A percentile compares a stretch with the other conserved stretches of the same genome.
Conservation (phyloP, 78 protist genomes). For the Tieghemostelium lacteum region DNA sequence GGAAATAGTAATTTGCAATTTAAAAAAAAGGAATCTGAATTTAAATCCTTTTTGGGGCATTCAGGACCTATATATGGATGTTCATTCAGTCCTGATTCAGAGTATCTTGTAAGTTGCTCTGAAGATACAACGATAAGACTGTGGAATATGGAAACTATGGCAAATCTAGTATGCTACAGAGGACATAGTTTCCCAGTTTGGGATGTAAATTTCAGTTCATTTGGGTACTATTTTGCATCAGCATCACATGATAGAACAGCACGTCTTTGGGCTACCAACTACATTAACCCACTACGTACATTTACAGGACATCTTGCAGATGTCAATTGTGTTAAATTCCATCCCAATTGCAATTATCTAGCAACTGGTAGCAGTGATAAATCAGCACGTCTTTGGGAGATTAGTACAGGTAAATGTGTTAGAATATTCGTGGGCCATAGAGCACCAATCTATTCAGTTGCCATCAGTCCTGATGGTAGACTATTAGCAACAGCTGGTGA, state of each 20-base stretch:
- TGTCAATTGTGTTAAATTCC: slow-evolving; percentile 92
- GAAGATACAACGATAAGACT: slow-evolving; percentile 89
- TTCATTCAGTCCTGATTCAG: slow-evolving; percentile 76
- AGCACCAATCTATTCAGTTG: slow-evolving; percentile 79
- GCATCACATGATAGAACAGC: slow-evolving; percentile 95
- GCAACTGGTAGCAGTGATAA: slow-evolving; percentile 93
- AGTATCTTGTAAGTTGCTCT: slow-evolving; percentile 82
- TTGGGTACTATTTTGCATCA: slow-evolving; percentile 92
- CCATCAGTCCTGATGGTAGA: slow-evolving; percentile 87
- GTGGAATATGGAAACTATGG: slow-evolving; percentile 88
- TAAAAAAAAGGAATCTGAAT: slow-evolving; percentile 16
- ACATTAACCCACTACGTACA: slow-evolving; percentile 84
- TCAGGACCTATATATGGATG: slow-evolving; percentile 86
- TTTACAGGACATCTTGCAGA: slow-evolving; percentile 94
- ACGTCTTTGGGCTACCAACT: slow-evolving; percentile 92
- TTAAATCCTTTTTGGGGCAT: slow-evolving; percentile 84
- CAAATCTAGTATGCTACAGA: slow-evolving; percentile 87
- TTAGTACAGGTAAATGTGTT: slow-evolving; percentile 86
- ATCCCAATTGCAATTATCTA: slow-evolving; percentile 93
- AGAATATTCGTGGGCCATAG: slow-evolving; percentile 88
- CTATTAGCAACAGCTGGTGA: slow-evolving; percentile 88
- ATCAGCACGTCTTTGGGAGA: slow-evolving; percentile 82
- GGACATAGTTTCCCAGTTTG: slow-evolving; percentile 96
- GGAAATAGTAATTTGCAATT: not conserved
- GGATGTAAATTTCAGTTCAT: slow-evolving; percentile 89